Evolutionary conservation across 768 basidiomycete species (phyloP), one percentile per base, ranked within the genome.

Genomic region (Melanogaster broomeanus): DNA sequence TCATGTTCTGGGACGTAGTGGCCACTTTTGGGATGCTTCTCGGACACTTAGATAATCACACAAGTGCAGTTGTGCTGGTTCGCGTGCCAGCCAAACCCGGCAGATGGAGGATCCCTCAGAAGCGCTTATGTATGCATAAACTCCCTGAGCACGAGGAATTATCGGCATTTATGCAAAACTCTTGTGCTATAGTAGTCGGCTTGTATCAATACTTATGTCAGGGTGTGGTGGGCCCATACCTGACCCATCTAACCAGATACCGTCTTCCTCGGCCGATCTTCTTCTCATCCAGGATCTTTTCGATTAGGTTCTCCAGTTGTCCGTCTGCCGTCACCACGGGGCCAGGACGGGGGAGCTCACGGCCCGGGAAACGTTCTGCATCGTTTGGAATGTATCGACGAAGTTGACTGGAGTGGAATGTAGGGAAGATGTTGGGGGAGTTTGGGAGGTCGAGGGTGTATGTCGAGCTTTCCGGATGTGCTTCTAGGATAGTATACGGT

Each of bases 391-490:
- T 11, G 31, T 51, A 57, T 13, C 48, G 52, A 0, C 46, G 21
- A 0, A 69, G 50, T 21, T 63, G 56, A 16, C 57, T 61, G 6
- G 56, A 51, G 42, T 71, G 69, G 55, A 70, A 70, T 7, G 57
- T 61, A 1, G 63, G 61, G 42, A 57, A 56, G 2, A 61, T 13
- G 18, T 30, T 21, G 16, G 45, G 22, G 3, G 40, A 34, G 28
- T 58, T 61, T 5, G 71, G 51, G 2, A 69, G 38, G 1, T 65
- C 42, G 0, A 59, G 31, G 6, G 19, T 40, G 12, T 51, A 24
- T 63, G 53, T 15, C 21, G 46, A 40, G 1, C 30, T 40, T 1
- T 18, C 11, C 2, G 6, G 39, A 21, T 48, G 22, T 4, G 27
- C 37, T 11, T 6, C 5, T 15, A 18, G 10, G 56, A 67, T 5